Conservation (phyloP, 805 yeast genomes). For the Torulaspora gathmanii region DNA sequence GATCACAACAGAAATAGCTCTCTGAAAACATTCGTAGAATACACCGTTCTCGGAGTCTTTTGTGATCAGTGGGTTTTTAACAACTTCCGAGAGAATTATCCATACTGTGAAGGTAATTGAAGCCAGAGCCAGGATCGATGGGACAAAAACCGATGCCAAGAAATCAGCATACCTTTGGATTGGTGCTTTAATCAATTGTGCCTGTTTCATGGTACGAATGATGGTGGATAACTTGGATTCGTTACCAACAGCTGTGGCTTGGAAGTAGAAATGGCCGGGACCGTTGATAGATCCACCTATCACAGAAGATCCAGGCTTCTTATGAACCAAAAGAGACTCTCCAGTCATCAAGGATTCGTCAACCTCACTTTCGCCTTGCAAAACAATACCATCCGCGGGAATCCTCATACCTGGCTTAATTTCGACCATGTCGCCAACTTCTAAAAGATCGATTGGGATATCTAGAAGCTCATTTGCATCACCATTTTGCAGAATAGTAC, state of each 20-base stretch:
- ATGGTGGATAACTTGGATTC: constrained; percentile 85
- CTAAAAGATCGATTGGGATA: constrained; percentile 73
- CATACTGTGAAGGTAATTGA: constrained; percentile 61
- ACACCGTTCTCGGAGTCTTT: constrained; percentile 49
- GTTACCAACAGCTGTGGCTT: constrained; percentile 68
- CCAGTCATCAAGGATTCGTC: constrained; percentile 93
- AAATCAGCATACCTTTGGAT: constrained; percentile 85
- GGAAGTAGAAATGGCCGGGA: constrained; percentile 61
- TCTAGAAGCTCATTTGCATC: constrained; percentile 21
- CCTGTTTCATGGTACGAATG: constrained; percentile 78
- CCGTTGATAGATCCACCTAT: constrained; percentile 93
- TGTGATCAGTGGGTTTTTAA: constrained; percentile 44
- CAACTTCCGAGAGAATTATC: constrained; percentile 40
- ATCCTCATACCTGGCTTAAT: constrained; percentile 81
- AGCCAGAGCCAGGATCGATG: constrained; percentile 60
- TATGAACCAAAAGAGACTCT: constrained; percentile 73
- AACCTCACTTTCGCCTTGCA: constrained; percentile 73
- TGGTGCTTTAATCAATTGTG: constrained; percentile 86
- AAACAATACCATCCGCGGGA: constrained; percentile 86
- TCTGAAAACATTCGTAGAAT: constrained; percentile 62
- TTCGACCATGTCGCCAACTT: constrained; percentile 68
- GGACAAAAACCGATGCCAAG: constrained; percentile 82
- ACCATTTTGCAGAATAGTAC: constrained; percentile 54
- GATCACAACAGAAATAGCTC: constrained; percentile 87
- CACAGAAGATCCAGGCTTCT: constrained; percentile 54